Evolutionary conservation across 768 basidiomycete species (phyloP).

Genomic region (Rhodosporidiobolus sp.): DNA sequence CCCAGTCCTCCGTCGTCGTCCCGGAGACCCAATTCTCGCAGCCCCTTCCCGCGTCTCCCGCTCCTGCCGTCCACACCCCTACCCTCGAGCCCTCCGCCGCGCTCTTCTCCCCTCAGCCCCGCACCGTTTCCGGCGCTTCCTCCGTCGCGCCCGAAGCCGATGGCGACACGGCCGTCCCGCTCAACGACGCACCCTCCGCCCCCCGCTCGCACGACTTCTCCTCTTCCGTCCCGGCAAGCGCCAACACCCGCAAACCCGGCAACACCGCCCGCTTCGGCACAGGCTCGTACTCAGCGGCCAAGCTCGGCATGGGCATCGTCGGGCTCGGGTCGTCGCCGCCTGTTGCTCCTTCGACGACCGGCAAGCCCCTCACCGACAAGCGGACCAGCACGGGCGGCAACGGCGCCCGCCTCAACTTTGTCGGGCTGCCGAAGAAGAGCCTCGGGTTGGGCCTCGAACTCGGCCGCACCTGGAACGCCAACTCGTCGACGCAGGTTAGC

Average conservation of each 20-base stretch:
- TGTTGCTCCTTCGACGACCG: slow-evolving; percentile 1
- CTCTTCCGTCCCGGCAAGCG: slow-evolving; percentile 16
- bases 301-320: slow-evolving; percentile 18
- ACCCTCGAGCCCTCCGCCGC: background rate
- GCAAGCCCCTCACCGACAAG: background rate
- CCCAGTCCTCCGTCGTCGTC: background rate
- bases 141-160: slow-evolving; percentile 33
- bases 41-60: background rate
- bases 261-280: slow-evolving; percentile 16
- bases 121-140: slow-evolving; percentile 27
- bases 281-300: slow-evolving; percentile 26
- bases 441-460: slow-evolving; percentile 23
- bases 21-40: slow-evolving; percentile 17
- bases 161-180: slow-evolving; percentile 27
- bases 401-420: slow-evolving; percentile 35
- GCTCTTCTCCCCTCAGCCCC: slow-evolving; percentile 7
- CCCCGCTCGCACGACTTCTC: slow-evolving; percentile 15
- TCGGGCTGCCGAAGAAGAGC: slow-evolving; percentile 38
- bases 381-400: slow-evolving; percentile 26
- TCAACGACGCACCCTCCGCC: slow-evolving; percentile 34
- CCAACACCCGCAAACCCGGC: slow-evolving; percentile 30
- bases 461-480: slow-evolving; percentile 13
- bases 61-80: background rate
- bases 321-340: slow-evolving; percentile 27
- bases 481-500: background rate